These are phyloP conservation scores for Wickerhamiella pararugosa DNA, from an alignment of 1,139 yeast genomes.

Conservation along the genomic window DNA sequence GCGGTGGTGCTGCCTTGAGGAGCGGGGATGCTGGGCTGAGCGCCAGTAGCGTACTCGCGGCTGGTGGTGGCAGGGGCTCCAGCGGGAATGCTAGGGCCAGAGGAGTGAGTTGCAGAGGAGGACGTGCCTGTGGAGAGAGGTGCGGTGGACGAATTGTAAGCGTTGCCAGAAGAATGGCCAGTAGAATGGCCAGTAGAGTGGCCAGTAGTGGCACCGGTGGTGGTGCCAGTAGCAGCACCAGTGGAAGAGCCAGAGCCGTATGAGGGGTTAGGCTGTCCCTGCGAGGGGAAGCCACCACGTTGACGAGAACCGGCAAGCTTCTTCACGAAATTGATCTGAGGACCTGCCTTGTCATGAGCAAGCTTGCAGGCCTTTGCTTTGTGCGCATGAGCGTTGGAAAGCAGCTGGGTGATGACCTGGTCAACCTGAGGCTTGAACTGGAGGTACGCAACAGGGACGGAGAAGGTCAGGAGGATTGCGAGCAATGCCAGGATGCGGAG, in stretches of 20 bases:
- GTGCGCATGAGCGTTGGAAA: conserved; percentile 43
- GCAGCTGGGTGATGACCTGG: conserved; percentile 44
- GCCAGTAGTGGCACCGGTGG: conserved; percentile 11
- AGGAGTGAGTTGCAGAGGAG: not conserved
- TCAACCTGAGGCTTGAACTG: conserved; percentile 72
- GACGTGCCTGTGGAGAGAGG: not conserved
- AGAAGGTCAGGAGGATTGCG: conserved; percentile 48
- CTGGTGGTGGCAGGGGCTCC: not conserved
- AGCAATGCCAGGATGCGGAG: conserved; percentile 50
- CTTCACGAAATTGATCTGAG: conserved; percentile 26
- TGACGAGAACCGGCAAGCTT: conserved; percentile 30
- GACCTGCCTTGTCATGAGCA: conserved; percentile 31
- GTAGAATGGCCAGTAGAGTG: conserved; percentile 1
- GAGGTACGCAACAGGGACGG: conserved; percentile 61
- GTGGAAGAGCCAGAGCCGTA: conserved; percentile 16
- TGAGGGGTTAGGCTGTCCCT: conserved; percentile 19
- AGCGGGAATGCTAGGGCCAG: not conserved
- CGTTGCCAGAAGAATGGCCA: not conserved
- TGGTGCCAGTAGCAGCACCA: conserved; percentile 10
- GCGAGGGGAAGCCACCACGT: conserved; percentile 24
- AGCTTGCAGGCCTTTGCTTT: conserved; percentile 39
- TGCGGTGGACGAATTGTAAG: not conserved
- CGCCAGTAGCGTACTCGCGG: not conserved
- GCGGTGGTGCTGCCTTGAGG: not conserved
- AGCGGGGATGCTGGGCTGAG: not conserved